These are phyloP conservation scores for Starmera quercuum DNA, from an alignment of 805 yeast genomes.

Conservation along the genomic window DNA sequence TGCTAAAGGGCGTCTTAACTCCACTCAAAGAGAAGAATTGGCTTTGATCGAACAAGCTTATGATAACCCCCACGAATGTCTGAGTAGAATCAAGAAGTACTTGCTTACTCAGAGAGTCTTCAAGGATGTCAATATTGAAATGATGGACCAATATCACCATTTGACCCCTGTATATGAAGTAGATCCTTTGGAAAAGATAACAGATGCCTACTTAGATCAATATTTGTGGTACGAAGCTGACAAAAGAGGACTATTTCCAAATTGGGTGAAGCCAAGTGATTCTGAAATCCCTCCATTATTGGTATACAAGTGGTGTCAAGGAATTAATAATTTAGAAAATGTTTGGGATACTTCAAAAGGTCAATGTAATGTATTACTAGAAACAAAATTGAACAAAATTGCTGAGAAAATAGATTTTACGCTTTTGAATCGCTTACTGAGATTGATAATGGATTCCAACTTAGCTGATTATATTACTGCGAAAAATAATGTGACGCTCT, in stretches of 20 bases:
- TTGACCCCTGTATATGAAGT: constrained; percentile 80
- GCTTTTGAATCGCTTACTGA: constrained; percentile 67
- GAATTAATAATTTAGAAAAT: constrained; percentile 66
- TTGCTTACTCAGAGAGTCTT: constrained; percentile 85
- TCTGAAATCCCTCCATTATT: constrained; percentile 87
- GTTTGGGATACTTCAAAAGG: constrained; percentile 79
- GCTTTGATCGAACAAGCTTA: constrained; percentile 93
- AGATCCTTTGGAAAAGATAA: constrained; percentile 90
- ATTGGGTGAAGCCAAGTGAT: constrained; percentile 95
- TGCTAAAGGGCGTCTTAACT: constrained; percentile 69
- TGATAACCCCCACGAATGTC: constrained; percentile 92
- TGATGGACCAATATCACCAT: constrained; percentile 87
- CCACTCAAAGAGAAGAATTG: constrained; percentile 85
- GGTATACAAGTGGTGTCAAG: constrained; percentile 92
- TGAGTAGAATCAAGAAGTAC: constrained; percentile 75
- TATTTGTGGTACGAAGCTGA: constrained; percentile 96
- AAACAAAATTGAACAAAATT: constrained; percentile 60
- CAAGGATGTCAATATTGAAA: constrained; percentile 78
- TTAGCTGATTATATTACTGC: constrained; percentile 94
- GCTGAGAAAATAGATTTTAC: constrained; percentile 88
- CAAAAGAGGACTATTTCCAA: constrained; percentile 79
- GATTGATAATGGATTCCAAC: constrained; percentile 79
- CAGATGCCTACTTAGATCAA: constrained; percentile 94
- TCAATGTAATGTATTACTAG: constrained; percentile 77
- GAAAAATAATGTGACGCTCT: constrained; percentile 72